phyloP scores from a whole-genome alignment of 2,329 filamentous ascomycete genomes.

The Helminthosporium solani region DNA sequence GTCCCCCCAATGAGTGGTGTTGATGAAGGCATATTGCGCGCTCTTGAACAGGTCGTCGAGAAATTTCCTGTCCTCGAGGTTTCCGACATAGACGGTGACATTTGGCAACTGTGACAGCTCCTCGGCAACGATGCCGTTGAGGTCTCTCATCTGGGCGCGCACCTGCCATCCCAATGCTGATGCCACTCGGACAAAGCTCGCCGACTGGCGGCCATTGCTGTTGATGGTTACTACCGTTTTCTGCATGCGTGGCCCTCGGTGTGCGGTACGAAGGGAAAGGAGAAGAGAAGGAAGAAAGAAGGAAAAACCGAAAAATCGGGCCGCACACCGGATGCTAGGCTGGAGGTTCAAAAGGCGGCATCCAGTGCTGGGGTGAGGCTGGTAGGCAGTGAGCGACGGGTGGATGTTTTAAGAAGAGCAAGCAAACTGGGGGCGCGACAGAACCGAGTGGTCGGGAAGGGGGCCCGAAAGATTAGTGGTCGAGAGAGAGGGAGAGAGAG shows the following conservation, averaged over 20 bases:
- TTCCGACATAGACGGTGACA: constrained; percentile 69
- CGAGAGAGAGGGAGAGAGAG: constrained; percentile 16
- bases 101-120: constrained; percentile 83
- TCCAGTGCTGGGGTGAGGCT: constrained; percentile 14
- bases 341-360: constrained; percentile 11
- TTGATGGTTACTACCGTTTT: constrained; percentile 89
- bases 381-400: constrained; percentile 10
- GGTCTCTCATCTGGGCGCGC: constrained; percentile 84
- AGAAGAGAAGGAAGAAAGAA: constrained; percentile 4
- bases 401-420: not conserved
- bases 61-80: constrained; percentile 70
- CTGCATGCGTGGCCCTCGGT: constrained; percentile 37
- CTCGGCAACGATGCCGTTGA: constrained; percentile 82
- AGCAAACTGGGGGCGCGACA: constrained; percentile 18
- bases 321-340: not conserved
- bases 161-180: constrained; percentile 92
- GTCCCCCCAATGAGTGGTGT: constrained; percentile 96
- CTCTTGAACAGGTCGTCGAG: constrained; percentile 79
- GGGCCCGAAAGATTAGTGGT: constrained; percentile 11
- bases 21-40: constrained; percentile 90
- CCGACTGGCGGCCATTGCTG: constrained; percentile 91
- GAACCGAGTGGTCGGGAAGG: constrained; percentile 14
- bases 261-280: constrained; percentile 1
- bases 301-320: not conserved
- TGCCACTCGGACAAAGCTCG: constrained; percentile 90